Conservation (phyloP, 116 monocot genomes). For the Cymodocea nodosa region DNA sequence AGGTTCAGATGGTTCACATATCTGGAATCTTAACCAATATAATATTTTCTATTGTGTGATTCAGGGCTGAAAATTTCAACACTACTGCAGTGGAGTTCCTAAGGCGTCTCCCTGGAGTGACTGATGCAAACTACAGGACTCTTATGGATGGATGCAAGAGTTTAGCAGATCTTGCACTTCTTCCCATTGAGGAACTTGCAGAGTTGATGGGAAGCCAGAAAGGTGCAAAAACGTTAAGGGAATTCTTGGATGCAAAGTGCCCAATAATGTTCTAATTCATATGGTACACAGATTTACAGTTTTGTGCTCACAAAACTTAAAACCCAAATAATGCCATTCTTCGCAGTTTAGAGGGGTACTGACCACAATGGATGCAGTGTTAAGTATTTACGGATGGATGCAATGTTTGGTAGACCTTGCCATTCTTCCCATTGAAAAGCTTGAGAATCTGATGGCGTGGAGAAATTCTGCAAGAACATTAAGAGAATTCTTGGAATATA, state of each 20-base stretch:
- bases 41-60: slow-evolving; percentile 3
- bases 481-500: too few species aligned
- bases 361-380: too few species aligned
- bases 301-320: too few species aligned
- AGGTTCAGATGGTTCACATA: too few species aligned
- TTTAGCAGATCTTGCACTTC: slow-evolving; percentile 76
- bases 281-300: too few species aligned
- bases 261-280: slow-evolving; percentile 26
- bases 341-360: too few species aligned
- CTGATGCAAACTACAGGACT: slow-evolving; percentile 83
- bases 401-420: too few species aligned
- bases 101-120: slow-evolving; percentile 94
- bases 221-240: slow-evolving; percentile 64
- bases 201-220: slow-evolving; percentile 95
- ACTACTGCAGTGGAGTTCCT: slow-evolving; percentile 93
- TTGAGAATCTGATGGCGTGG: too few species aligned
- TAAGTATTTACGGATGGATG: too few species aligned
- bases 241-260: slow-evolving; percentile 92
- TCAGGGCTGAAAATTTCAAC: slow-evolving; percentile 92
- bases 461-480: too few species aligned
- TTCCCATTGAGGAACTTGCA: slow-evolving; percentile 75
- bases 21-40: background rate
- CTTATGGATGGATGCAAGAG: slow-evolving; percentile 88
- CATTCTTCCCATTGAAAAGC: too few species aligned
- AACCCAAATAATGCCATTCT: too few species aligned